Conservation (phyloP, 2,329 filamentous ascomycete species). For the Aulographum hederae region DNA sequence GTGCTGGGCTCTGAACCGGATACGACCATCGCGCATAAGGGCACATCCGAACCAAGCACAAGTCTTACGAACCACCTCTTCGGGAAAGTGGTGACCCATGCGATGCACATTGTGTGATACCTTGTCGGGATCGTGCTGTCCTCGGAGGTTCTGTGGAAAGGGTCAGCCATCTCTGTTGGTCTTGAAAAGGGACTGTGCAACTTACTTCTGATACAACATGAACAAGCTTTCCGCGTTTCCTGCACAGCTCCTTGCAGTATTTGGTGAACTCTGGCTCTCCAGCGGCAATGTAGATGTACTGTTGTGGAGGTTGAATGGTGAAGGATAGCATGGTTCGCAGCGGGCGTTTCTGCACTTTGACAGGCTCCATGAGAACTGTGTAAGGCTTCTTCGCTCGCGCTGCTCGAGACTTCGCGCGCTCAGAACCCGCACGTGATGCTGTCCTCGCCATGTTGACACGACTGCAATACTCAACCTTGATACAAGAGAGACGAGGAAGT, state of each 20-base stretch:
- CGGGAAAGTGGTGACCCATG: constrained; percentile 45
- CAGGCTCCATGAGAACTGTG: too few species aligned
- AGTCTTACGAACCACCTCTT: constrained; percentile 37
- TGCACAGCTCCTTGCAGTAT: constrained; percentile 19
- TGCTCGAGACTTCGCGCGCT: too few species aligned
- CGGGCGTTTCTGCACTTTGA: too few species aligned
- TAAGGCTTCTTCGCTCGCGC: too few species aligned
- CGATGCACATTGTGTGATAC: constrained; percentile 42
- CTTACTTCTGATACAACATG: background rate
- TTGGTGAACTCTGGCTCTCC: constrained; percentile 40
- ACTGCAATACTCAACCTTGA: too few species aligned
- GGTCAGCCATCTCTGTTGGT: constrained; percentile 6
- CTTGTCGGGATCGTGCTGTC: constrained; percentile 29
- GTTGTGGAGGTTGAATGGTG: too few species aligned
- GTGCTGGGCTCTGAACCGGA: constrained; percentile 10
- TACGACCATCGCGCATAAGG: background rate
- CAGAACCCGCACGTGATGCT: too few species aligned
- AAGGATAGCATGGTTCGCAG: too few species aligned
- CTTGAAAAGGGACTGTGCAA: constrained; percentile 8
- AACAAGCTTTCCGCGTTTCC: background rate
- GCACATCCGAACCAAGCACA: constrained; percentile 31
- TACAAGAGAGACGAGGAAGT: too few species aligned
- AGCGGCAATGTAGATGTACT: too few species aligned
- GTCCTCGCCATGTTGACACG: too few species aligned
- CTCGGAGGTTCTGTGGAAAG: constrained; percentile 22